phyloP scores from a whole-genome alignment of 1,139 yeast genomes.

The Candida tropicalis region DNA sequence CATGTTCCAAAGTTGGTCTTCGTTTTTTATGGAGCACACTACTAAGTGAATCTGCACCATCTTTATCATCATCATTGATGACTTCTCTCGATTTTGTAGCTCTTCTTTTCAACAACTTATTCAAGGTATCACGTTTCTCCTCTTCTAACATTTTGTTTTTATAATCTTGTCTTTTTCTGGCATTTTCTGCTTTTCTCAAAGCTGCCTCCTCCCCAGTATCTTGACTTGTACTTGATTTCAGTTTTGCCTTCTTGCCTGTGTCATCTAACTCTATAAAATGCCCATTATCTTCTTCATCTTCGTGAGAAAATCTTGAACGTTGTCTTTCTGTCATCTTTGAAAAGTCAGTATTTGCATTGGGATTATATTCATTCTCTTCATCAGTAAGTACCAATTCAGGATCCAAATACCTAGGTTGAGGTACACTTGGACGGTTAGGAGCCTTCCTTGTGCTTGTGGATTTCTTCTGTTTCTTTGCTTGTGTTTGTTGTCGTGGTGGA shows the following conservation, averaged over 20 bases:
- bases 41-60: constrained; percentile 19
- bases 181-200: constrained; percentile 80
- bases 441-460: constrained; percentile 3
- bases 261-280: constrained; percentile 31
- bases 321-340: constrained; percentile 67
- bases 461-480: constrained; percentile 6
- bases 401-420: constrained; percentile 33
- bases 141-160: constrained; percentile 84
- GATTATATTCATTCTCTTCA: constrained; percentile 47
- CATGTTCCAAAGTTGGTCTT: constrained; percentile 38
- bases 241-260: constrained; percentile 26
- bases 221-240: constrained; percentile 33
- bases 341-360: constrained; percentile 46
- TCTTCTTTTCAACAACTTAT: constrained; percentile 79
- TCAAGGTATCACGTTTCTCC: constrained; percentile 89
- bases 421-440: constrained; percentile 7
- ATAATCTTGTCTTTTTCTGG: constrained; percentile 85
- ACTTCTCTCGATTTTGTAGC: constrained; percentile 65
- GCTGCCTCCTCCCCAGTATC: constrained; percentile 86
- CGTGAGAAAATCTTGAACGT: constrained; percentile 48
- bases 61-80: constrained; percentile 31
- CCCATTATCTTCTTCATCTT: constrained; percentile 19
- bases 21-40: constrained; percentile 31
- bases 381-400: constrained; percentile 46
- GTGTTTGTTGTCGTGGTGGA: not conserved